phyloP scores from a whole-genome alignment of 192 early-diverging fungal species.

The Linnemannia hyalina region DNA sequence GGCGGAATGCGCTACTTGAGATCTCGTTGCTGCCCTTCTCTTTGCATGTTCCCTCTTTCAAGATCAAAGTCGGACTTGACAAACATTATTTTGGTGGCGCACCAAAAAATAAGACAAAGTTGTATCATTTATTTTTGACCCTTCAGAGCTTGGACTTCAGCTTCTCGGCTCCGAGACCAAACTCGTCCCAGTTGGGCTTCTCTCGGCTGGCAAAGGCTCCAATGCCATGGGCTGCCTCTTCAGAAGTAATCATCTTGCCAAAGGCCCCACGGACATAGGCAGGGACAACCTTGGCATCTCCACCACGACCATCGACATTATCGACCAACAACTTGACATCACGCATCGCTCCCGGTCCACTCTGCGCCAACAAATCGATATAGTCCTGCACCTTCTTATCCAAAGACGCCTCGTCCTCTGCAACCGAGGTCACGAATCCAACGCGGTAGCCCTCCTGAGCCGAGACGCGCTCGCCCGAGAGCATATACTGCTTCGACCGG shows the following conservation, averaged over 20 bases:
- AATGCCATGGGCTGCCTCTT: conserved; percentile 73
- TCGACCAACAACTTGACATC: conserved; percentile 67
- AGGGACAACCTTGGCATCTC: conserved; percentile 24
- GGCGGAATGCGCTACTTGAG: no score
- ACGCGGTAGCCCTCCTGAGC: conserved; percentile 50
- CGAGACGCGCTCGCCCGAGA: conserved; percentile 65
- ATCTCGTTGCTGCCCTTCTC: no score
- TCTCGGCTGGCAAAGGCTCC: conserved; percentile 64
- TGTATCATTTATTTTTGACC: background rate
- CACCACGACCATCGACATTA: conserved; percentile 48
- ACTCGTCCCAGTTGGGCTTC: conserved; percentile 67
- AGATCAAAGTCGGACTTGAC: no score
- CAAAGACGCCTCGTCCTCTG: conserved; percentile 48
- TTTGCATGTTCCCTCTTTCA: no score
- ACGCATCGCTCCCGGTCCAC: conserved; percentile 65
- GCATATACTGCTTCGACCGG: conserved; percentile 67
- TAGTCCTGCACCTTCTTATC: conserved; percentile 62
- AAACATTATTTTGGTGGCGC: background rate
- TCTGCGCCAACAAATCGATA: conserved; percentile 53
- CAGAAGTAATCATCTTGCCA: conserved; percentile 68
- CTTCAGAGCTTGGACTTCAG: conserved; percentile 41
- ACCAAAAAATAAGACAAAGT: background rate
- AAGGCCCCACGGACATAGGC: conserved; percentile 60
- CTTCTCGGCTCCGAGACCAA: conserved; percentile 42
- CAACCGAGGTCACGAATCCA: conserved; percentile 54